These are phyloP conservation scores for Aspergillus egyptiacus DNA, from an alignment of 495 filamentous ascomycete genomes.

Conservation along the genomic window DNA sequence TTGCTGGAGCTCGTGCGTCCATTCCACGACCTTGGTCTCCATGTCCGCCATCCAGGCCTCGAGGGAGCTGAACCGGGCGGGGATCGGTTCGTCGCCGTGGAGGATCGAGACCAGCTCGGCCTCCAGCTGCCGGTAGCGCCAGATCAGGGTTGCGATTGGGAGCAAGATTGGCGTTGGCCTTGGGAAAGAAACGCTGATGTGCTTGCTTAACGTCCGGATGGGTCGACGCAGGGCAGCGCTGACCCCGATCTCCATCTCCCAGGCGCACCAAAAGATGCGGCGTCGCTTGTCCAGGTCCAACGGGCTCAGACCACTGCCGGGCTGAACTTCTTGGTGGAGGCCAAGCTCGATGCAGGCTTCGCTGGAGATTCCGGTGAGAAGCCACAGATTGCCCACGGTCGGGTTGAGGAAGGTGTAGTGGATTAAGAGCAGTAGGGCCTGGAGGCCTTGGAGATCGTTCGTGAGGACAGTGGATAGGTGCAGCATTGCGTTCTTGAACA, in stretches of 20 bases:
- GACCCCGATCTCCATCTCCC: slow-evolving; percentile 5
- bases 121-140: background rate
- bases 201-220: background rate
- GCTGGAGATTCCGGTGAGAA: slow-evolving; percentile 2
- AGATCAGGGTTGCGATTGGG: background rate
- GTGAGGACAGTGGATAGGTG: background rate
- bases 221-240: slow-evolving; percentile 2
- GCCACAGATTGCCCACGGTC: background rate
- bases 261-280: slow-evolving; percentile 3
- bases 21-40: background rate
- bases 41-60: background rate
- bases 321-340: slow-evolving; percentile 1
- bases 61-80: background rate
- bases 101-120: background rate
- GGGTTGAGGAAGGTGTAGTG: slow-evolving; percentile 4
- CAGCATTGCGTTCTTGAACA: slow-evolving; percentile 4
- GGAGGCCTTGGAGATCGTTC: background rate
- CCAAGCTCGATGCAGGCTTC: slow-evolving; percentile 1
- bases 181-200: background rate
- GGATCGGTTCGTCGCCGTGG: background rate
- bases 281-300: background rate
- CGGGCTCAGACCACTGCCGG: background rate
- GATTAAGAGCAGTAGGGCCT: background rate
- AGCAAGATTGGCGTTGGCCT: background rate
- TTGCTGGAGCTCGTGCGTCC: background rate